Conservation (phyloP, 352 stramenopile species). For the Peronosclerospora sorghi region DNA sequence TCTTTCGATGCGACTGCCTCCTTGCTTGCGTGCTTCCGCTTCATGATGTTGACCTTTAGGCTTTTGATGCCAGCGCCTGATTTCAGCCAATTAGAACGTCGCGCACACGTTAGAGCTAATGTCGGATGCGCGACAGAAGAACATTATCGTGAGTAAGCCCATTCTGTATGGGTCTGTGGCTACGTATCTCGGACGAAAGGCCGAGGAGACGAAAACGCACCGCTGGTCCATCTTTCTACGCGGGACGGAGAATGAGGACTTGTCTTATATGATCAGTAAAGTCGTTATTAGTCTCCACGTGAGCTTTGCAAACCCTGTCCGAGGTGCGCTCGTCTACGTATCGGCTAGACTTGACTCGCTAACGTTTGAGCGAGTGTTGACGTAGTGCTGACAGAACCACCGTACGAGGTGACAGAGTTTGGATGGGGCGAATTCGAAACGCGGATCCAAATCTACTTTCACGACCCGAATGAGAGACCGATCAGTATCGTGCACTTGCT, state of each 20-base stretch:
- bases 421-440: constrained; percentile 98
- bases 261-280: constrained; percentile 92
- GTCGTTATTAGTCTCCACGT: constrained; percentile 96
- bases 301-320: constrained; percentile 90
- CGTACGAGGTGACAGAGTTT: constrained; percentile 94
- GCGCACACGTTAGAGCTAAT: constrained; percentile 18
- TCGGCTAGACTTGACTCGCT: constrained; percentile 1
- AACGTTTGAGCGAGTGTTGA: neutral
- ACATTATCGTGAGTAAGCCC: constrained; percentile 84
- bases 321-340: constrained; percentile 28
- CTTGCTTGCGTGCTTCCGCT: constrained; percentile 27
- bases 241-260: constrained; percentile 88
- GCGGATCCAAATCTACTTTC: constrained; percentile 93
- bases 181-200: constrained; percentile 87
- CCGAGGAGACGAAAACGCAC: constrained; percentile 91
- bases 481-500: constrained; percentile 87
- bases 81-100: neutral
- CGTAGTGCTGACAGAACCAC: constrained; percentile 87
- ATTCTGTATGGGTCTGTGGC: constrained; percentile 92
- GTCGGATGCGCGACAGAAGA: constrained; percentile 64
- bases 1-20: neutral
- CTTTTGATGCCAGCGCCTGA: neutral
- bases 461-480: constrained; percentile 87
- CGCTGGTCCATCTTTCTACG: constrained; percentile 92
- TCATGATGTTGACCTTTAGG: constrained; percentile 18